Evolutionary conservation across 192 early-diverging fungal species (phyloP).

Genomic region (Dispira parvispora): DNA sequence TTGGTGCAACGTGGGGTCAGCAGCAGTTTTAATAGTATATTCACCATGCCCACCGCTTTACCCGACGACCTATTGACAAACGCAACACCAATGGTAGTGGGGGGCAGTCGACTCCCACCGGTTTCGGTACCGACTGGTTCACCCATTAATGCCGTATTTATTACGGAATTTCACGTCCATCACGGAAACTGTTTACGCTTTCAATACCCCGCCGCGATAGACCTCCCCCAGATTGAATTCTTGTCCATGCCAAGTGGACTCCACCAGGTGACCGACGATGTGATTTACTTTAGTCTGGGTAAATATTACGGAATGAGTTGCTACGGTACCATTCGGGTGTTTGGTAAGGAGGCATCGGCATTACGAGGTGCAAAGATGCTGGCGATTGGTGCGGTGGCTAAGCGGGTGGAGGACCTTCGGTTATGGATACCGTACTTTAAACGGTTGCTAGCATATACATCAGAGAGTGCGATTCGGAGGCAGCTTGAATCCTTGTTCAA

Average conservation of each 20-base stretch:
- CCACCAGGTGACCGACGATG: background rate
- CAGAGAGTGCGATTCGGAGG: background rate
- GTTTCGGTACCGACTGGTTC: background rate
- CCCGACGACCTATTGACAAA: no score
- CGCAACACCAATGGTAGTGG: background rate
- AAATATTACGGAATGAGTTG: background rate
- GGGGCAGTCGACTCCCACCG: background rate
- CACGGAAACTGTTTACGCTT: background rate
- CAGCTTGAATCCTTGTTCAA: slow-evolving; percentile 1
- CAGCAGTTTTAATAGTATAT: no score
- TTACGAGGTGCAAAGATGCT: background rate
- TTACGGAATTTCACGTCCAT: background rate
- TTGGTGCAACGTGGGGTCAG: no score
- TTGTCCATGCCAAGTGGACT: background rate
- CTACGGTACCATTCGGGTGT: background rate
- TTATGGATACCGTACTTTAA: background rate
- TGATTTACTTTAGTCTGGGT: background rate
- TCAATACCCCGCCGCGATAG: background rate
- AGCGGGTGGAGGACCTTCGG: background rate
- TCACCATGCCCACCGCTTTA: background rate
- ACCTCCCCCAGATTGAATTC: background rate
- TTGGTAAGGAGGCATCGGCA: background rate
- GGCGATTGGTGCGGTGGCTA: background rate
- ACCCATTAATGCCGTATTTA: background rate
- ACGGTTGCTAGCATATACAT: background rate